Evolutionary conservation across 1,284 basidiomycete species (phyloP).

Genomic region (Uromyces viciae-fabae): DNA sequence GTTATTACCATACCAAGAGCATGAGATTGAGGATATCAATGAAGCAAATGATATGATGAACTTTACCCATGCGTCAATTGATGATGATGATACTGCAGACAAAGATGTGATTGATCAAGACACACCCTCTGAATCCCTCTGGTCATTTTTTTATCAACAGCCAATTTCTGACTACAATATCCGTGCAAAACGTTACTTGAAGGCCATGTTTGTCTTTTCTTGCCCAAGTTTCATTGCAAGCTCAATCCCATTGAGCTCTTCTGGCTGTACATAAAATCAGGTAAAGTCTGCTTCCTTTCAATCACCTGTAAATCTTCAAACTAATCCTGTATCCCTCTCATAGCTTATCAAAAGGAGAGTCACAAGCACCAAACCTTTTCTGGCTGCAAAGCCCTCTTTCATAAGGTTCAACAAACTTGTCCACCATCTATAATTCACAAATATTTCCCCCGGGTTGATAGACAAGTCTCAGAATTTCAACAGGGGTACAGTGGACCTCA

Average conservation of each 20-base stretch:
- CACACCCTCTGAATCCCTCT: no score
- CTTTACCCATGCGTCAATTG: no score
- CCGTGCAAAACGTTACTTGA: no score
- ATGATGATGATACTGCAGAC: no score
- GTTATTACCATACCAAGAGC: no score
- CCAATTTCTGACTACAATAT: no score
- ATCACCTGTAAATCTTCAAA: neutral
- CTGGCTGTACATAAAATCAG: neutral
- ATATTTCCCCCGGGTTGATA: conserved; percentile 14
- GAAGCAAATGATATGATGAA: no score
- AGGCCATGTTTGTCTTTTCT: neutral
- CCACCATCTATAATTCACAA: neutral
- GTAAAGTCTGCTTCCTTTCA: neutral
- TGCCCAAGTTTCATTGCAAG: neutral
- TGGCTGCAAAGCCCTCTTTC: conserved; percentile 6
- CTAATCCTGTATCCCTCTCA: neutral
- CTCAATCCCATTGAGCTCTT: neutral
- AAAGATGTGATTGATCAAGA: no score
- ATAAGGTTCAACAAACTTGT: neutral
- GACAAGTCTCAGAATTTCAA: neutral
- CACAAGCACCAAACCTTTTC: neutral
- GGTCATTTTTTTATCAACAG: no score
- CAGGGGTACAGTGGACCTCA: neutral
- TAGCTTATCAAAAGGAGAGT: conserved; percentile 1
- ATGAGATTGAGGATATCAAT: no score